Conservation (phyloP, 148 eudicot species). For the Agrostemma githago region DNA sequence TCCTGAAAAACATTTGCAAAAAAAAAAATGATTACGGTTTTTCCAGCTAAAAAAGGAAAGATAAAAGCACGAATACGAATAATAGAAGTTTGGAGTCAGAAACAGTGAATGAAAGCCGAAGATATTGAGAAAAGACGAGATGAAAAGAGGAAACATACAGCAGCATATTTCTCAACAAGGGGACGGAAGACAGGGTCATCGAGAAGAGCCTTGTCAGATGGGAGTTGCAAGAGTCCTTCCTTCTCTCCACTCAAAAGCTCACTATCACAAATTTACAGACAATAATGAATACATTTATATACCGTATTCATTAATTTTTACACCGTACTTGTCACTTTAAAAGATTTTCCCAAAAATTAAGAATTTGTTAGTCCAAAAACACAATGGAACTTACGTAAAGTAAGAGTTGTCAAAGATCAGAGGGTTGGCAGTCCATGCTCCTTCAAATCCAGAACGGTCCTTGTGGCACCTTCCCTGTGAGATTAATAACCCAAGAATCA, state of each 20-base stretch:
- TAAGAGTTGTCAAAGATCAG: conserved; percentile 82
- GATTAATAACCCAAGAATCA: background rate
- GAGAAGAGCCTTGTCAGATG: conserved; percentile 87
- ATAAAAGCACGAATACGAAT: too few relatives aligned
- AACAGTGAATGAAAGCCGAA: background rate
- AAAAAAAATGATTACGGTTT: too few relatives aligned
- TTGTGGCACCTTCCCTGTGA: conserved; percentile 93
- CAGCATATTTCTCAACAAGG: conserved; percentile 85
- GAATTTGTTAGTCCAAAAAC: too few relatives aligned
- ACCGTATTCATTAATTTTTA: too few relatives aligned
- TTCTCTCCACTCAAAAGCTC: conserved; percentile 90
- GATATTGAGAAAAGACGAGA: background rate
- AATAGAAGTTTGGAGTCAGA: background rate
- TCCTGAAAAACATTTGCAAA: conserved; percentile 35
- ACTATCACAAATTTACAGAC: conserved; percentile 26
- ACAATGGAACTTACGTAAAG: conserved; percentile 48
- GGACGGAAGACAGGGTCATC: conserved; percentile 73
- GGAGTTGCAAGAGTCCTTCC: conserved; percentile 84
- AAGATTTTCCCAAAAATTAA: too few relatives aligned
- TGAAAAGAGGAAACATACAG: conserved; percentile 33
- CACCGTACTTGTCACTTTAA: too few relatives aligned
- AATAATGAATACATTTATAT: background rate
- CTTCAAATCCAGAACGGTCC: conserved; percentile 98
- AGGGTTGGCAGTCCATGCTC: conserved; percentile 89
- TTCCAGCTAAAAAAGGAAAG: background rate